Percentiles rank a stretch among this genome's conserved stretches.
Conservation (phyloP, 139 green algal species). For the Chlamydomonas eustigma region DNA sequence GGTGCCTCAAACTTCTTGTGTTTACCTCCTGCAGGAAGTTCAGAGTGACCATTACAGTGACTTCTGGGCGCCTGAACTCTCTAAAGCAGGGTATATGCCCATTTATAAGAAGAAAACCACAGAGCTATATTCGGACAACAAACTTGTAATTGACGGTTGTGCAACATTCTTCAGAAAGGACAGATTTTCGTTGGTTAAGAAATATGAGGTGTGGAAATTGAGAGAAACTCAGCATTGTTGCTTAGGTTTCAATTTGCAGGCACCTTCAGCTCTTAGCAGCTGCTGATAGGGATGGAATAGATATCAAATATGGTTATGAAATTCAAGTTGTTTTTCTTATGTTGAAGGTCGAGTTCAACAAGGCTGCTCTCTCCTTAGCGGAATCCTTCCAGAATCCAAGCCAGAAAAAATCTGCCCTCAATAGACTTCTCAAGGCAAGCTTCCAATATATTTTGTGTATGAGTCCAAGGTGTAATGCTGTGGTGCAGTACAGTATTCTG, state of each 20-base stretch:
- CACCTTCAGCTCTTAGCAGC: too few species aligned
- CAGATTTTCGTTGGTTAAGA: slow-evolving; percentile 95
- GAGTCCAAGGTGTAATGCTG: too few species aligned
- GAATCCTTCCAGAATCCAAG: slow-evolving; percentile 79
- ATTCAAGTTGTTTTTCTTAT: slow-evolving; percentile 71
- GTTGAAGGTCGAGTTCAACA: slow-evolving; percentile 96
- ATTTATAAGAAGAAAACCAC: slow-evolving; percentile 99
- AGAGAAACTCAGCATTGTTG: too few species aligned
- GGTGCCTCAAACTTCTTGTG: not conserved
- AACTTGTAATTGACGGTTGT: slow-evolving; percentile 94
- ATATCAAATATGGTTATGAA: slow-evolving; percentile 99
- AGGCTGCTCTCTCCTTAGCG: slow-evolving; percentile 86
- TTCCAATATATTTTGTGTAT: too few species aligned
- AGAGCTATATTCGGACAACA: slow-evolving; percentile 83
- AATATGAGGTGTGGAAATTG: slow-evolving; percentile 89
- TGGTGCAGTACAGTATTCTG: too few species aligned
- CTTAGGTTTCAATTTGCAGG: too few species aligned
- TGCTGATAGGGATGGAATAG: too few species aligned
- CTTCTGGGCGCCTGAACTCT: slow-evolving; percentile 71
- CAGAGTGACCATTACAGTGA: slow-evolving; percentile 86
- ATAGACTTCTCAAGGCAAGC: slow-evolving; percentile 89
- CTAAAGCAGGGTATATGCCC: slow-evolving; percentile 82
- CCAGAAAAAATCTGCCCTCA: slow-evolving; percentile 88
- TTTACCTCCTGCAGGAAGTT: slow-evolving; percentile 81
- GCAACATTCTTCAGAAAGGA: slow-evolving; percentile 93